phyloP scores from a whole-genome alignment of 805 yeast species.

The Starmerella lactis-condensi region DNA sequence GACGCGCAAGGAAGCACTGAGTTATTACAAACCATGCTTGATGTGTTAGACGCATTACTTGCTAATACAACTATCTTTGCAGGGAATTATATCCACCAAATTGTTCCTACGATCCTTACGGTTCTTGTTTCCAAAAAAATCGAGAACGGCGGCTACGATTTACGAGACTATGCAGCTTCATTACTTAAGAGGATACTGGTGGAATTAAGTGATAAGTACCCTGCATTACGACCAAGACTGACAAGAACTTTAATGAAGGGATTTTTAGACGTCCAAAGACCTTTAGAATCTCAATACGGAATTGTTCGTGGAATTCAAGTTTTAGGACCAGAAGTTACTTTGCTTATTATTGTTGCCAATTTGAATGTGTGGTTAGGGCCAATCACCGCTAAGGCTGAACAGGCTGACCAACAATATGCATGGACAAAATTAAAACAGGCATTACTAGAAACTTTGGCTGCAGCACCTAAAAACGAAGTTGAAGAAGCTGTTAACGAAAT shows the following conservation, averaged over 20 bases:
- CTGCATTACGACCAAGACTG: slow-evolving; percentile 79
- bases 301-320: slow-evolving; percentile 69
- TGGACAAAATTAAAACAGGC: slow-evolving; percentile 14
- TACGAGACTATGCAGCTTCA: slow-evolving; percentile 77
- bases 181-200: slow-evolving; percentile 60
- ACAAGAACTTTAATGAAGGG: slow-evolving; percentile 86
- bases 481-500: slow-evolving; percentile 6
- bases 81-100: slow-evolving; percentile 88
- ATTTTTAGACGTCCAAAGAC: slow-evolving; percentile 63
- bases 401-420: slow-evolving; percentile 11
- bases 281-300: slow-evolving; percentile 83
- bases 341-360: slow-evolving; percentile 71
- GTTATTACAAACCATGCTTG: slow-evolving; percentile 65
- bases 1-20: slow-evolving; percentile 44
- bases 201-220: slow-evolving; percentile 66
- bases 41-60: slow-evolving; percentile 67
- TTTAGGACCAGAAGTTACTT: slow-evolving; percentile 71
- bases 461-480: slow-evolving; percentile 8
- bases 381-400: slow-evolving; percentile 31
- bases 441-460: slow-evolving; percentile 13
- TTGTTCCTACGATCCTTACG: slow-evolving; percentile 92
- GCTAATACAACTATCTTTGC: slow-evolving; percentile 70
- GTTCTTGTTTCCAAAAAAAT: slow-evolving; percentile 71
- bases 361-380: slow-evolving; percentile 50
- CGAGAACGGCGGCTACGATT: slow-evolving; percentile 31